Evolutionary conservation across 1,284 basidiomycete genomes (phyloP), one percentile per base, ranked within the genome.

Genomic region (Rhizopogon hawkerae): DNA sequence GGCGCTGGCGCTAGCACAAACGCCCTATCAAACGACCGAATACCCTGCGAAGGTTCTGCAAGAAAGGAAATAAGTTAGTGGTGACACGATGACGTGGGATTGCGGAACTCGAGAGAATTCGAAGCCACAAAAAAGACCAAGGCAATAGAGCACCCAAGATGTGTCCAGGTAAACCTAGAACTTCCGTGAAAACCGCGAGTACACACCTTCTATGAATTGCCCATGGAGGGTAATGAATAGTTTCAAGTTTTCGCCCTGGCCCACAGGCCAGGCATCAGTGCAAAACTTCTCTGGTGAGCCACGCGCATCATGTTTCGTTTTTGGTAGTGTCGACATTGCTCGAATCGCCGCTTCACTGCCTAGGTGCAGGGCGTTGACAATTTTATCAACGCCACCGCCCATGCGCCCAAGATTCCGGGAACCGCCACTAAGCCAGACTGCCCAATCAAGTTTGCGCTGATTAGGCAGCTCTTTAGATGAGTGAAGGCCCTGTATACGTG

Each of bases 11-110:
- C 85, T 9, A 98, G 75, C 45, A 97, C 76, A 62, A 98, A 96
- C 0, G 89, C 85, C 46, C 95, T 80, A 63, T 96, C 92, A 65
- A 98, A 98, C 5, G 93, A 96, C 38, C 95, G 82, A 23, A 92
- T 71, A 7, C 91, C 92, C 54, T 72, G 69, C 9, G 72, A 68
- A 35, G 71, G 73, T 47, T 73, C 83, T 85, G 57, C 48, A 51
- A 38, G 47, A 46, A 46, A 51, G 21, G 51, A 48, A 26, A 41
- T 10, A 48, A 46, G 51, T 59, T 47, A 55, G 54, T 42, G 8
- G 34, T 54, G 49, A 47, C 29, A 51, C 39, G 43, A 53, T 31
- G 41, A 43, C 41, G 29, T 43, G 41, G 26, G 41, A 43, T 21
- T 21, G 21, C 21, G 21, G 21, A 21, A 21, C 3, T 21, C 29